Percentiles rank a stretch among this genome's conserved stretches.
Evolutionary conservation across 1,139 yeast genomes (phyloP).

Genomic region (Yamadazyma trypodendri): DNA sequence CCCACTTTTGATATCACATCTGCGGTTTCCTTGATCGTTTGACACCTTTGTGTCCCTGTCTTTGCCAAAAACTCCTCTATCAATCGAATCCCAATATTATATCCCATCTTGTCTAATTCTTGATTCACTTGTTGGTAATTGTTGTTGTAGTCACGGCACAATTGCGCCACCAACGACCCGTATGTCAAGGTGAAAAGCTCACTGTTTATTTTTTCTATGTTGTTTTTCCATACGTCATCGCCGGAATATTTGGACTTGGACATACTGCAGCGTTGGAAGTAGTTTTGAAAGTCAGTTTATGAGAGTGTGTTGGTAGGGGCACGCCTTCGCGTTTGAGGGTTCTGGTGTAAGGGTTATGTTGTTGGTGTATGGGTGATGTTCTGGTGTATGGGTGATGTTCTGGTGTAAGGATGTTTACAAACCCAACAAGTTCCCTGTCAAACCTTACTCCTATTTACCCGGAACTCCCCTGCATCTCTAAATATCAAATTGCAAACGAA

Average conservation of each 20-base stretch:
- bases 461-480: too few species aligned
- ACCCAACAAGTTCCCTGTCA: too few species aligned
- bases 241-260: slow-evolving; percentile 33
- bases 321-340: too few species aligned
- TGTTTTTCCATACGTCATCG: slow-evolving; percentile 91
- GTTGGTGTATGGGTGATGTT: background rate
- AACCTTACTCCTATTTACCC: too few species aligned
- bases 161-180: slow-evolving; percentile 92
- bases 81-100: slow-evolving; percentile 85
- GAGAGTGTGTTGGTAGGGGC: background rate
- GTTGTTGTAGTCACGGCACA: slow-evolving; percentile 77
- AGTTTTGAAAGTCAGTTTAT: too few species aligned
- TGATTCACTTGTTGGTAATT: slow-evolving; percentile 78
- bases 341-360: background rate
- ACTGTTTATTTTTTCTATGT: slow-evolving; percentile 85
- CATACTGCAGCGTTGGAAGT: slow-evolving; percentile 6
- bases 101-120: slow-evolving; percentile 91
- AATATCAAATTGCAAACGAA: too few species aligned
- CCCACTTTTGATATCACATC: slow-evolving; percentile 85
- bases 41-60: slow-evolving; percentile 81
- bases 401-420: background rate
- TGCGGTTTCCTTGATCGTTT: slow-evolving; percentile 78
- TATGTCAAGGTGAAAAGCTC: slow-evolving; percentile 91
- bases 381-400: background rate
- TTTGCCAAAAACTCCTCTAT: slow-evolving; percentile 92